Evolutionary conservation across 441 rosid species (phyloP).

Genomic region (Melastoma candidum): DNA sequence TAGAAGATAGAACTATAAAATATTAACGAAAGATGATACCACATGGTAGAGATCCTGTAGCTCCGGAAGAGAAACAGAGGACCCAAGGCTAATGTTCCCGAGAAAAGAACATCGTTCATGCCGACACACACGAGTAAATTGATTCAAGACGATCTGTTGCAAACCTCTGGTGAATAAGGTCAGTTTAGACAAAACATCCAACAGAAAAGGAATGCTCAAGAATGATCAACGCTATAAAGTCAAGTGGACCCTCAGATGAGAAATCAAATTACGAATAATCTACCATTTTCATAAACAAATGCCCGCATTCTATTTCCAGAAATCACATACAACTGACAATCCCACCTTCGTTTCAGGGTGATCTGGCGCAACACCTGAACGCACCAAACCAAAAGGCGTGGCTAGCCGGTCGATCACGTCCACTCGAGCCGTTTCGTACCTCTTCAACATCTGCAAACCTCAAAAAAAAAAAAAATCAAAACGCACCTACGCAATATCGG

Average conservation of each 20-base stretch:
- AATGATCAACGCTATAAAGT: no score
- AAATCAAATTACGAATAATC: neutral
- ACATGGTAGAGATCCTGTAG: constrained; percentile 72
- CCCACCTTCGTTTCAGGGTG: constrained; percentile 89
- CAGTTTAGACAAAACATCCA: constrained; percentile 23
- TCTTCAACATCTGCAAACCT: constrained; percentile 49
- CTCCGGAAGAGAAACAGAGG: constrained; percentile 56
- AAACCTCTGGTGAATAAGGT: constrained; percentile 40
- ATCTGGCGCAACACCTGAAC: constrained; percentile 35
- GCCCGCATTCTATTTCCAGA: neutral
- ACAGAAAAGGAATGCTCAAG: neutral
- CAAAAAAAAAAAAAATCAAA: neutral
- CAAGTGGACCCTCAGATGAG: no score
- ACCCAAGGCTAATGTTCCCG: constrained; percentile 76
- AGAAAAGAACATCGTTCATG: constrained; percentile 55
- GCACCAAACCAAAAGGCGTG: constrained; percentile 84
- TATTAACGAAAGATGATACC: constrained; percentile 24
- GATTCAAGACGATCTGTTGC: constrained; percentile 76
- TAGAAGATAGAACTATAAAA: no score
- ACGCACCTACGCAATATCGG: neutral
- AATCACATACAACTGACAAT: neutral
- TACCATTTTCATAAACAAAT: neutral
- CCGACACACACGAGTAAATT: constrained; percentile 72
- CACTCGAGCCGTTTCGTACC: constrained; percentile 47
- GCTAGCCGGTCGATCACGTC: constrained; percentile 89